These are phyloP conservation scores for Debaryomyces udenii DNA, from an alignment of 1,139 yeast genomes.

Conservation along the genomic window DNA sequence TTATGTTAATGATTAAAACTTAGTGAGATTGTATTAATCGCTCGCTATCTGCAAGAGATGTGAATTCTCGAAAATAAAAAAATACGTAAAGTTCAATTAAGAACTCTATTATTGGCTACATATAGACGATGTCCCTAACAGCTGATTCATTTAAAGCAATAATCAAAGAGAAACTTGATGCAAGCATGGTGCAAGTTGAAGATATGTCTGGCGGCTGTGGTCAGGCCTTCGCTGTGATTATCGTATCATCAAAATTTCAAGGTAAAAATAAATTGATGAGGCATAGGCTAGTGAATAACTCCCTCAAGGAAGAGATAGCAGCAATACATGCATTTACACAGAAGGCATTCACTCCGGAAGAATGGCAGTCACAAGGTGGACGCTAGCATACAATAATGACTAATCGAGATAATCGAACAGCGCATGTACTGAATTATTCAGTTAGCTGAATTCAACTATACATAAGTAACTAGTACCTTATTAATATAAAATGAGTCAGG, in stretches of 20 bases:
- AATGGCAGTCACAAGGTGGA: constrained; percentile 60
- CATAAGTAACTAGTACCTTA: too few relatives aligned
- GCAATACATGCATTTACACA: constrained; percentile 94
- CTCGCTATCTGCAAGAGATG: neutral
- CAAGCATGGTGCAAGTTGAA: constrained; percentile 62
- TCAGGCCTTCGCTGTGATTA: constrained; percentile 82
- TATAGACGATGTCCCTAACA: constrained; percentile 45
- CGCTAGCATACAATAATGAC: constrained; percentile 2
- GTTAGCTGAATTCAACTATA: too few relatives aligned
- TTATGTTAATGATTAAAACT: neutral
- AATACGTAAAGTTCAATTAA: too few relatives aligned
- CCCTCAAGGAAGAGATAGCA: constrained; percentile 80
- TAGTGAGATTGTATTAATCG: neutral
- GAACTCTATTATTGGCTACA: too few relatives aligned
- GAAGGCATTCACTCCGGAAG: constrained; percentile 74
- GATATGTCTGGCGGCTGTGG: constrained; percentile 87
- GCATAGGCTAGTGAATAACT: constrained; percentile 80
- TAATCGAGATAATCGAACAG: neutral
- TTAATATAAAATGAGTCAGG: too few relatives aligned
- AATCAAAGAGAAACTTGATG: constrained; percentile 54
- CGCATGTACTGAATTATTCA: neutral
- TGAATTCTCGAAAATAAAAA: neutral
- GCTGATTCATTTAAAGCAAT: constrained; percentile 48
- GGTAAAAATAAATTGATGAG: constrained; percentile 87
- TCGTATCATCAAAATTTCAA: constrained; percentile 69